These are phyloP conservation scores for Coemansia sp. DNA, from an alignment of 192 early-diverging fungal genomes.

Conservation along the genomic window DNA sequence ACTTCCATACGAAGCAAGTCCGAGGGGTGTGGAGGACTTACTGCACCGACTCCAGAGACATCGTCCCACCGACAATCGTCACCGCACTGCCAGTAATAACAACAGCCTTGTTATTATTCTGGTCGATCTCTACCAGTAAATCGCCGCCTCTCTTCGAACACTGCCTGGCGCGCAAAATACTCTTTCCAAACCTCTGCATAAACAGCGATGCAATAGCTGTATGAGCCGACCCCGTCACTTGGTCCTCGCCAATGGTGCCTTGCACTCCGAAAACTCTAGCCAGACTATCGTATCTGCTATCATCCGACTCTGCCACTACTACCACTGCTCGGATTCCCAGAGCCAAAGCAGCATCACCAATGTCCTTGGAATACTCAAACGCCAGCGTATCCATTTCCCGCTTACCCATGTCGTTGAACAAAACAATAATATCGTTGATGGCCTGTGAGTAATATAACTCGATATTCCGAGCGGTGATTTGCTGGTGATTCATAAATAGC, in stretches of 20 bases:
- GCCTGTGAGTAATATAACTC: slow-evolving; percentile 8
- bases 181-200: slow-evolving; percentile 16
- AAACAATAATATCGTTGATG: slow-evolving; percentile 8
- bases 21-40: too few relatives aligned
- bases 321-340: slow-evolving; percentile 13
- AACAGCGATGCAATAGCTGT: slow-evolving; percentile 24
- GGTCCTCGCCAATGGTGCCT: slow-evolving; percentile 28
- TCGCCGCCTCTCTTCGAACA: slow-evolving; percentile 27
- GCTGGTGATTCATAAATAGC: slow-evolving; percentile 2
- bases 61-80: slow-evolving; percentile 13
- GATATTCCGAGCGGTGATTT: background rate
- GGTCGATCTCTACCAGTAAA: slow-evolving; percentile 6
- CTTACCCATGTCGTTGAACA: slow-evolving; percentile 6
- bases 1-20: too few relatives aligned
- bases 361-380: background rate
- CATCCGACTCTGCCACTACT: slow-evolving; percentile 4
- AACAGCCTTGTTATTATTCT: slow-evolving; percentile 2
- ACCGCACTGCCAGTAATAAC: slow-evolving; percentile 21
- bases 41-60: background rate
- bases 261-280: slow-evolving; percentile 33
- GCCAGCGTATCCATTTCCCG: background rate
- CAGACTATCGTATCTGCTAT: slow-evolving; percentile 16
- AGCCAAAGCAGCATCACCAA: background rate
- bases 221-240: slow-evolving; percentile 38
- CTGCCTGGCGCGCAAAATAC: slow-evolving; percentile 19